Conservation (phyloP, 169 alveolate genomes). For the Miamiensis avidus region DNA sequence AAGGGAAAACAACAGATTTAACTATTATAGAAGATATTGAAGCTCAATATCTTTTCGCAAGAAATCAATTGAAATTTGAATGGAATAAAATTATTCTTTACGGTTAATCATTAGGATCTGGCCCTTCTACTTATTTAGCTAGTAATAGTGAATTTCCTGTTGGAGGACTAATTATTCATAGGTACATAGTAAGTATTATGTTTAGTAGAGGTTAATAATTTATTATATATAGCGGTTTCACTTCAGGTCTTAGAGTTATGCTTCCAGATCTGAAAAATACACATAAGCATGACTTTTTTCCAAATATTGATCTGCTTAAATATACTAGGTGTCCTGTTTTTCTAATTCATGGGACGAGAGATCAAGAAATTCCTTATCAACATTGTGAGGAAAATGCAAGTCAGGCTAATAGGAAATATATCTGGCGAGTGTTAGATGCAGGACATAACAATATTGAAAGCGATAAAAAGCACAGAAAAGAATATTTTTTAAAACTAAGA, state of each 20-base stretch:
- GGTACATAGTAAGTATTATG: not conserved
- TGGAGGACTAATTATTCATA: not conserved
- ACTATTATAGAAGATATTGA: not conserved
- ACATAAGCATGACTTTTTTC: not conserved
- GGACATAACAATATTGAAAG: not conserved
- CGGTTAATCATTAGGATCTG: not conserved
- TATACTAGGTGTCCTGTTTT: not conserved
- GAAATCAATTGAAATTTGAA: not conserved
- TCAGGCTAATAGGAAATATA: not conserved
- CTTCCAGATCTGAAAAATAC: no score
- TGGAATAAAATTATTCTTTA: not conserved
- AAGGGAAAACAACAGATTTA: not conserved
- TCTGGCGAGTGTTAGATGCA: not conserved
- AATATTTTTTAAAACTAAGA: no score
- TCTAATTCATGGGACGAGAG: not conserved
- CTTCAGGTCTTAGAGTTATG: not conserved
- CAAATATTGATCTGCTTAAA: not conserved
- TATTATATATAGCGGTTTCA: not conserved
- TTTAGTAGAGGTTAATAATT: not conserved
- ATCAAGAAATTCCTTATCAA: not conserved
- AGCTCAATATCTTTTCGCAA: not conserved
- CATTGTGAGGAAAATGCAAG: not conserved
- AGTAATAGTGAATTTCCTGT: not conserved
- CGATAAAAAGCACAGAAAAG: not conserved
- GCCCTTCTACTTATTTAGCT: not conserved